Base-by-base conservation (phyloP, 2,329 filamentous ascomycete species). In the Botryotinia narcissicola region DNA sequence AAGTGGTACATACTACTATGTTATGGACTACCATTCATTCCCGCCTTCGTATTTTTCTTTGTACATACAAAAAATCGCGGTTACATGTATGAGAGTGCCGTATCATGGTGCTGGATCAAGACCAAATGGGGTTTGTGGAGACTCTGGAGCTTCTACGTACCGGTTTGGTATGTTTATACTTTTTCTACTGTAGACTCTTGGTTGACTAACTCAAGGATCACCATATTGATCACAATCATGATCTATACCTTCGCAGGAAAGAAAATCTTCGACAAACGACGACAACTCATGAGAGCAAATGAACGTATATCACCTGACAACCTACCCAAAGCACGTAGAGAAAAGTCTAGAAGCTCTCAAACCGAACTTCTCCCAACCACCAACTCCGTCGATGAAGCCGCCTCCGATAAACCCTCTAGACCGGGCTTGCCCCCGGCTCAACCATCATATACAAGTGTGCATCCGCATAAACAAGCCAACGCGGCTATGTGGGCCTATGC, bases 61-160 rank as follows among this genome's bases (percentile, higher is more conserved):
- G 83, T 94, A 71, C 84, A 85, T 73, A 86, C 86, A 64, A 76
- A 81, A n/a, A 78, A 80, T 0, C 82, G 84, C 37, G 88, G 88
- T 8, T 87, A 85, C 4, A 87, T 95, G 70, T 94, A 95, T 80
- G 93, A 93, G 1, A 86, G 92, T 77, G 93, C 93, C 42, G 89
- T 87, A 1, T 82, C 96, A 35, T 97, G 93, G 93, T 97, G 93
- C 80, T 96, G 93, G 93, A 86, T 96, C 29, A 84, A 86, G 2
- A 79, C 83, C 3, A 82, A 88, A 7, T 94, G 91, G 87, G 91
- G 93, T 73, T 87, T 90, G 73, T 88, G 93, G 81, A 90, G 93
- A 57, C 90, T 96, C 73, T 88, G 88, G 4, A 87, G 89, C 42
- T 95, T 95, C 80, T 97, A 96, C 78, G 90, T 85, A 0, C 91